Evolutionary conservation across 1,284 basidiomycete genomes (phyloP), one percentile per base, ranked within the genome.

Genomic region (Termitomyces sp.): DNA sequence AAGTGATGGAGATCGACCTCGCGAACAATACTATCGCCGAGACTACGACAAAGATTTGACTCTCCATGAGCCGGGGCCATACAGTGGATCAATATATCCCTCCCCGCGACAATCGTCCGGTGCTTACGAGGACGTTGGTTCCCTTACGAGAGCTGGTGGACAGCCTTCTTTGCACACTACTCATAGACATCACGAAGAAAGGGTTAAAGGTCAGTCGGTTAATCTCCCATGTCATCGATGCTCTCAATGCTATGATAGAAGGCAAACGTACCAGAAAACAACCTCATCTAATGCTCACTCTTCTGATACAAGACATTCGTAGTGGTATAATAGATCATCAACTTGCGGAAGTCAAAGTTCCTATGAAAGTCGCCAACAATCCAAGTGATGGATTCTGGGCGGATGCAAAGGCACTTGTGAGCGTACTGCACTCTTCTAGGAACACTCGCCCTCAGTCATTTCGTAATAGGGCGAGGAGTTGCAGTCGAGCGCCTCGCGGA

Each of bases 271-370:
- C 45, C 6, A 50, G 55, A 28, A 51, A 50, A 54, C 24, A 48
- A 19, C 54, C 58, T 41, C 53, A 61, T 43, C 58, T 70, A 41
- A 77, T 84, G 67, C 68, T 88, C 9, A 89, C 86, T 5, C 61
- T 88, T 17, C 73, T 89, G 3, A 86, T 88, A 15, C 76, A 81
- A 54, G 88, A 90, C 60, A 61, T 73, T 52, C 77, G 86, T 28
- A 76, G 71, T 57, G 77, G 74, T 2, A 67, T 69, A 1, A 67
- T 69, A 34, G 86, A 87, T 63, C 68, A 72, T 53, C 78, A 82
- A 59, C 73, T 90, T 12, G 83, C 82, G 0, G 88, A 90, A 65
- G 77, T 90, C 19, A 77, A 70, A 28, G 76, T 89, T 19, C 78
- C 77, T 9, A 67, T 90, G 33, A 76, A 67, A 59, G 62, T 65